Conservation (phyloP, 2,329 filamentous ascomycete species). For the Fusarium sacchari region DNA sequence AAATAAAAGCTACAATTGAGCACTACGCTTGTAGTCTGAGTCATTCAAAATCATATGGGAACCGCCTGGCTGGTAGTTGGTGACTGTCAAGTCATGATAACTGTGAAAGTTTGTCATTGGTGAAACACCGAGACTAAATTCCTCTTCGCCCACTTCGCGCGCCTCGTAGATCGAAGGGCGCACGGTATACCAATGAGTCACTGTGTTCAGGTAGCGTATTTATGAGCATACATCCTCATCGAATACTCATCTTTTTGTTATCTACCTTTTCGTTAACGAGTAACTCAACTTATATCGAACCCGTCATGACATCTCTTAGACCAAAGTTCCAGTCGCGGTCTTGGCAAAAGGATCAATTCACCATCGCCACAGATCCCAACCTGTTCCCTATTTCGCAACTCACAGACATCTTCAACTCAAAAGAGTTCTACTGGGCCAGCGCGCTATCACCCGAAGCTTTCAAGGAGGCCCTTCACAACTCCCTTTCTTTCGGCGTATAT, state of each 20-base stretch:
- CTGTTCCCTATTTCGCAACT: constrained; percentile 61
- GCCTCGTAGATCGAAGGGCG: background rate
- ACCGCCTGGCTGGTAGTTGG: fast-evolving
- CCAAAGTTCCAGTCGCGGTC: background rate
- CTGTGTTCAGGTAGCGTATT: background rate
- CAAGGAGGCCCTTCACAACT: constrained; percentile 60
- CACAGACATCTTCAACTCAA: constrained; percentile 58
- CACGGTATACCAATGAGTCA: background rate
- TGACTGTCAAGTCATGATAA: fast-evolving
- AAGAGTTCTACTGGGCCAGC: constrained; percentile 66
- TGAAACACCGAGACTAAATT: background rate
- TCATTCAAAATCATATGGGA: fast-evolving
- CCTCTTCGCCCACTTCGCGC: background rate
- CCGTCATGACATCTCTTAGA: background rate
- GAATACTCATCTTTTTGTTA: fast-evolving
- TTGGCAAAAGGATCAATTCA: constrained; percentile 59
- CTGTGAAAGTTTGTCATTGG: background rate
- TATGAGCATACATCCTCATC: background rate
- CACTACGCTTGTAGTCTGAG: background rate
- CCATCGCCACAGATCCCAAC: constrained; percentile 64
- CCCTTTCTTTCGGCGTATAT: constrained; percentile 67
- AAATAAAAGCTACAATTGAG: fast-evolving
- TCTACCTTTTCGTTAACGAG: fast-evolving
- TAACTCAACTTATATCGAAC: fast-evolving
- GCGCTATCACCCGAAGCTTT: constrained; percentile 56